Conservation (phyloP, 345 rosid genomes). For the Hevea brasiliensis region DNA sequence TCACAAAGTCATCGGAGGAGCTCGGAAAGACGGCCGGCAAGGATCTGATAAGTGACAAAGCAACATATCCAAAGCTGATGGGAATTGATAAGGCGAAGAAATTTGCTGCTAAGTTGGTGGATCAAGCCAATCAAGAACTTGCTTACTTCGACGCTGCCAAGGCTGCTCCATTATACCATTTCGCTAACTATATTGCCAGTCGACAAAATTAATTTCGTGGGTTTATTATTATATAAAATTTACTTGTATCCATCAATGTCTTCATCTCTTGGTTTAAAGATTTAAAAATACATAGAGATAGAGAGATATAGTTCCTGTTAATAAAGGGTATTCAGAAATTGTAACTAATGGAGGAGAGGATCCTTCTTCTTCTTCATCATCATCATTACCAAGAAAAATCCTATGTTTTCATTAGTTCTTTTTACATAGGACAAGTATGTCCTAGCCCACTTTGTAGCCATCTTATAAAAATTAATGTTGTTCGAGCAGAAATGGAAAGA, state of each 20-base stretch:
- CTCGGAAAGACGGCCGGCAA: slow-evolving; percentile 45
- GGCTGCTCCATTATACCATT: slow-evolving; percentile 35
- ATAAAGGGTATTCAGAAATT: no score
- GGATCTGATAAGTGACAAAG: slow-evolving; percentile 39
- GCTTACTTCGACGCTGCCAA: slow-evolving; percentile 27
- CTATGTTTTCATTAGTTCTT: no score
- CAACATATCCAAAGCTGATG: slow-evolving; percentile 40
- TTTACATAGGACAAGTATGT: no score
- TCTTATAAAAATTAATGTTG: no score
- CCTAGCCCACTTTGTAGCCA: no score
- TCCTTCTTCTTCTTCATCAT: no score
- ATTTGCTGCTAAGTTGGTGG: slow-evolving; percentile 26
- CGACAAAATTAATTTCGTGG: slow-evolving; percentile 28
- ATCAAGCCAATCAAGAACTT: slow-evolving; percentile 37
- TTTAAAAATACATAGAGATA: no score
- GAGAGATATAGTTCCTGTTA: no score
- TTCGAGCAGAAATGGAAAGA: no score
- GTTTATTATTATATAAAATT: background rate
- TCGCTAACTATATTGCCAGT: slow-evolving; percentile 33
- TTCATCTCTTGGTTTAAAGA: no score
- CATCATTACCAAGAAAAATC: no score
- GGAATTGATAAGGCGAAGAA: slow-evolving; percentile 37
- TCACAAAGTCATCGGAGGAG: slow-evolving; percentile 33
- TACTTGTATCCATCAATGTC: background rate
- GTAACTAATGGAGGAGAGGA: no score